Evolutionary conservation across 78 protist genomes (phyloP).

Genomic region (Paratrimastix pyriformis): DNA sequence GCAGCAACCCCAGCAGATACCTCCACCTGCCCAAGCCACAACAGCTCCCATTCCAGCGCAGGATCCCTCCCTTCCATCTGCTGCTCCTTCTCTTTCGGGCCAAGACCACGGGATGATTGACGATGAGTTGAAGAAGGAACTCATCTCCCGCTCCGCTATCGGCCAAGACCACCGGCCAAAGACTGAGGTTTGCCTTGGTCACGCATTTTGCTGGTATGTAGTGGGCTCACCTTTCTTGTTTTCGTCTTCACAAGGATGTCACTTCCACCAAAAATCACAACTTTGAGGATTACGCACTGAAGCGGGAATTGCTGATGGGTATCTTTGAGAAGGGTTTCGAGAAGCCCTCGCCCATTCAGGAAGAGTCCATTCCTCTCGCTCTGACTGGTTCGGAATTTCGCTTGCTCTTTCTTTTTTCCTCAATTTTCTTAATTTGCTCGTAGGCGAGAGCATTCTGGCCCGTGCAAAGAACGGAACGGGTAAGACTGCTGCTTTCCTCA

Average conservation of each 20-base stretch:
- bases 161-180: too few species aligned
- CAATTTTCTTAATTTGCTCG: neutral
- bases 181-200: too few species aligned
- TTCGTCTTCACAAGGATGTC: conserved; percentile 76
- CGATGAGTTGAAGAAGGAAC: too few species aligned
- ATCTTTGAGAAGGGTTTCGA: conserved; percentile 92
- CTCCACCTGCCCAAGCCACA: too few species aligned
- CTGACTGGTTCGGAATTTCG: conserved; percentile 73
- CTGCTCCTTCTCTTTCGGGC: too few species aligned
- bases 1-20: too few species aligned
- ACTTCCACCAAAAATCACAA: conserved; percentile 72
- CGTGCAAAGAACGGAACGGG: conserved; percentile 99
- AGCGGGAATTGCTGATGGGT: conserved; percentile 90
- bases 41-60: too few species aligned
- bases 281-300: conserved; percentile 83
- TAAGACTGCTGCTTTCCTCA: conserved; percentile 87
- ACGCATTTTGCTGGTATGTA: too few species aligned
- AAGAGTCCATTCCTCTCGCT: conserved; percentile 82
- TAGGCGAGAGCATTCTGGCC: neutral
- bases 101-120: too few species aligned
- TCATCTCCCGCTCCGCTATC: too few species aligned
- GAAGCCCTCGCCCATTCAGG: conserved; percentile 95
- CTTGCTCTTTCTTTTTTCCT: conserved; percentile 43
- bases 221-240: too few species aligned
- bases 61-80: too few species aligned